Base-by-base conservation (phyloP, 768 basidiomycete genomes). In the Rhizopogon salebrosus region DNA sequence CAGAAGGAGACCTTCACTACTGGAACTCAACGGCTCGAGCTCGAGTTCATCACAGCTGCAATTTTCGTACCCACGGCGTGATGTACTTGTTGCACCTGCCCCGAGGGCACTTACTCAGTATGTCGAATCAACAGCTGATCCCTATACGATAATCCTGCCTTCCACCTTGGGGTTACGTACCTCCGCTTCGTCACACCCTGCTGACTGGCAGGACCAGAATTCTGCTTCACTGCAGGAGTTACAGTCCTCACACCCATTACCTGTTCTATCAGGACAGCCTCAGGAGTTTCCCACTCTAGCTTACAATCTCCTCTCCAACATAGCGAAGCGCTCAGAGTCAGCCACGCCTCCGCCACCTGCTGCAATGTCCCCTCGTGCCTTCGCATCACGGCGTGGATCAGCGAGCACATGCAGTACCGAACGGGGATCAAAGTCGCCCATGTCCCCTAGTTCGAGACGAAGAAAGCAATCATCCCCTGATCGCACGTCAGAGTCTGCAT, bases 31-130 rank as follows among this genome's bases (percentile, higher is more conserved):
- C 54, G 24, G 57, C 57, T 51, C 65, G 56, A 27, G 58, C 55
- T 48, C 60, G 41, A 41, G 49, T 50, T 60, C 64, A 14, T 71
- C 79, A 13, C 74, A 79, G 20, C 68, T 88, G 18, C 75, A 75
- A 49, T 75, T 80, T 36, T 79, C 80, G 1, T 71, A 69, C 41
- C 78, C 78, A 49, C 71, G 75, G 40, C 78, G 84, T 23, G 73
- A 74, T 38, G 66, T 76, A 42, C 76, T 89, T 27, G 69, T 90
- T 49, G 70, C 87, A 0, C 86, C 83, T 24, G 77, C 89, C 8
- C 87, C 89, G 1, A 78, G 87, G 36, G 87, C 89, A 2, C 62
- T 92, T 35, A 90, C 89, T 1, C 84, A 88, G 65, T 89, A 84
- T 60, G 75, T 87, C 35, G 83, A 78, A 49, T 80, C 83, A 9